phyloP scores from a whole-genome alignment of 192 early-diverging fungal species.

The Funneliformis geosporum region DNA sequence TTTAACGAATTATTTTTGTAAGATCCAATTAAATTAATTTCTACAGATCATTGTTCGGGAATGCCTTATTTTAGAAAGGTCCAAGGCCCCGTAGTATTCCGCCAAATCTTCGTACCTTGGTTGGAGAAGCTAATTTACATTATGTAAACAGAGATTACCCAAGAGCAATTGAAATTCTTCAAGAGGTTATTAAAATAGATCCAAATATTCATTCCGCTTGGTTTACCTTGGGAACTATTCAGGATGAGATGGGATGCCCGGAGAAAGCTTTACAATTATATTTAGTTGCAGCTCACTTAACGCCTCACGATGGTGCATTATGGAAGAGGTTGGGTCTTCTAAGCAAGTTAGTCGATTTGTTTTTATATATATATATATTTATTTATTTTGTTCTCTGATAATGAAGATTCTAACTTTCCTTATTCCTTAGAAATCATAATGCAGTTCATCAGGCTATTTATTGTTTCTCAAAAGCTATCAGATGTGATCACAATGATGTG shows the following conservation, averaged over 20 bases:
- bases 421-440: slow-evolving; percentile 51
- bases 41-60: background rate
- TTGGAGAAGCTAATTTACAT: slow-evolving; percentile 78
- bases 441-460: slow-evolving; percentile 81
- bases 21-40: background rate
- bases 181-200: slow-evolving; percentile 74
- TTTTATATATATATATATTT: background rate
- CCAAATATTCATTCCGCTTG: slow-evolving; percentile 79
- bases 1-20: background rate
- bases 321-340: slow-evolving; percentile 84
- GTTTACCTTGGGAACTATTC: slow-evolving; percentile 86
- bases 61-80: slow-evolving; percentile 1
- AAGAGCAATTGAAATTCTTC: slow-evolving; percentile 71
- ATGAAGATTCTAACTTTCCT: slow-evolving; percentile 6
- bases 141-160: slow-evolving; percentile 72
- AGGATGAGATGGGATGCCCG: slow-evolving; percentile 80
- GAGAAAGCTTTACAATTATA: slow-evolving; percentile 75
- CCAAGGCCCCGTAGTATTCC: background rate
- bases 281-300: slow-evolving; percentile 90
- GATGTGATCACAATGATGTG: slow-evolving; percentile 62
- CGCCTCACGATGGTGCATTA: slow-evolving; percentile 63
- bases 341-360: slow-evolving; percentile 55
- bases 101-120: slow-evolving; percentile 54
- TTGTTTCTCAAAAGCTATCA: slow-evolving; percentile 71
- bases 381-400: background rate